Base-by-base conservation (phyloP, 1,284 basidiomycete genomes). In the Sutorius eximius region DNA sequence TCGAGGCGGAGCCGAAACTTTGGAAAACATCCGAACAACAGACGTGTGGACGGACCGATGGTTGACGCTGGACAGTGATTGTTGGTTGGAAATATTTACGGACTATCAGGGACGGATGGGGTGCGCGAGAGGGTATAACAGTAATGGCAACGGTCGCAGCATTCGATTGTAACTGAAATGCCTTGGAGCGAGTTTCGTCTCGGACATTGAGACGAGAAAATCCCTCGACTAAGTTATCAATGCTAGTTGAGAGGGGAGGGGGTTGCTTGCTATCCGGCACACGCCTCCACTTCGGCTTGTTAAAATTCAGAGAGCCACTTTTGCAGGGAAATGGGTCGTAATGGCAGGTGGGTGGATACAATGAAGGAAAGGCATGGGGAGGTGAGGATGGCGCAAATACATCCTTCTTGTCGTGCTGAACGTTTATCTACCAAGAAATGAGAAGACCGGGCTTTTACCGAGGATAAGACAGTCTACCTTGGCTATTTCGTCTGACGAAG, bases 301-400 rank as follows among this genome's bases (percentile, higher is more conserved):
- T 13, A 7, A 61, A 45, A 13, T 0, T 5, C 24, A 22, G 3
- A 3, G 41, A 9, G 2, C 55, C 34, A 1, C 20, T 40, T 54
- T 66, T 66, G 52, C 66, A 57, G 0, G 57, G 64, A 5, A 65
- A 65, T 8, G 63, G 63, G 20, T 65, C 52, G 3, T 69, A 55
- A 27, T 5, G 12, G 18, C 64, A 67, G 1, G 0, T 41, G 0
- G 60, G 53, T 4, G 63, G 66, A 37, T 65, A 65, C 5, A 33
- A 1, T 0, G 62, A 58, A 0, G 64, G 63, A 48, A 68, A 65
- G 0, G 57, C 57, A 11, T 68, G 62, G 0, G 33, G 29, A 3
- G 66, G 66, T 0, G 66, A 15, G 12, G 41, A 15, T 5, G 50
- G 49, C 3, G 7, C 1, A n/a, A 66, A 51, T 0, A 2, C 10